Conservation (phyloP, 2,329 filamentous ascomycete genomes). For the Xylaria multiplex region DNA sequence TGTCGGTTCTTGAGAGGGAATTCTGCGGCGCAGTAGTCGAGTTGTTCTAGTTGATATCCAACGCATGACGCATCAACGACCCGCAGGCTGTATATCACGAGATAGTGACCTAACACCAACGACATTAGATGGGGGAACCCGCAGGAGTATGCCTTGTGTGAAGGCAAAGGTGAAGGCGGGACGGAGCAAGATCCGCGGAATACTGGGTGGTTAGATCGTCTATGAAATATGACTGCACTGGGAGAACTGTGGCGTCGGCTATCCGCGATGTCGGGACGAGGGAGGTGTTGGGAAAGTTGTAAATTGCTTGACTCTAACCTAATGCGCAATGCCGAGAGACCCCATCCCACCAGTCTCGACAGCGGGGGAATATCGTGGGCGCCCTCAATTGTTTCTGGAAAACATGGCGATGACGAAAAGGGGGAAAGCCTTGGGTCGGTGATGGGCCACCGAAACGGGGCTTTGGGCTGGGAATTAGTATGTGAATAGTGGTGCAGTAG, state of each 20-base stretch:
- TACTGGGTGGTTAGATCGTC: conserved; percentile 5
- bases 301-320: conserved; percentile 37
- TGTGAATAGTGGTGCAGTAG: conserved; percentile 34
- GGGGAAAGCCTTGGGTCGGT: conserved; percentile 38
- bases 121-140: background rate
- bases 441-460: conserved; percentile 44
- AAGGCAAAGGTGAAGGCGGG: conserved; percentile 12
- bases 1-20: conserved; percentile 1
- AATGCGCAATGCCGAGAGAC: conserved; percentile 34
- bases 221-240: conserved; percentile 17
- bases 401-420: conserved; percentile 17
- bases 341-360: background rate
- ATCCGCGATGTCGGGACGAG: conserved; percentile 38
- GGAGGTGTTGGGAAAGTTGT: conserved; percentile 19
- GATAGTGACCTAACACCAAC: background rate
- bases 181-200: conserved; percentile 17
- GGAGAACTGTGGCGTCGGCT: conserved; percentile 29
- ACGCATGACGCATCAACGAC: conserved; percentile 9
- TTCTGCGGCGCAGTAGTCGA: background rate
- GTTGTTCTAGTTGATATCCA: conserved; percentile 1
- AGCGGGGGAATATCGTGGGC: conserved; percentile 31
- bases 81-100: conserved; percentile 5
- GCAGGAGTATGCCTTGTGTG: conserved; percentile 35
- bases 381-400: conserved; percentile 43
- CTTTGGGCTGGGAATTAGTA: conserved; percentile 23